Base-by-base conservation (phyloP, 345 rosid species). In the Rhodamnia rubescens region DNA sequence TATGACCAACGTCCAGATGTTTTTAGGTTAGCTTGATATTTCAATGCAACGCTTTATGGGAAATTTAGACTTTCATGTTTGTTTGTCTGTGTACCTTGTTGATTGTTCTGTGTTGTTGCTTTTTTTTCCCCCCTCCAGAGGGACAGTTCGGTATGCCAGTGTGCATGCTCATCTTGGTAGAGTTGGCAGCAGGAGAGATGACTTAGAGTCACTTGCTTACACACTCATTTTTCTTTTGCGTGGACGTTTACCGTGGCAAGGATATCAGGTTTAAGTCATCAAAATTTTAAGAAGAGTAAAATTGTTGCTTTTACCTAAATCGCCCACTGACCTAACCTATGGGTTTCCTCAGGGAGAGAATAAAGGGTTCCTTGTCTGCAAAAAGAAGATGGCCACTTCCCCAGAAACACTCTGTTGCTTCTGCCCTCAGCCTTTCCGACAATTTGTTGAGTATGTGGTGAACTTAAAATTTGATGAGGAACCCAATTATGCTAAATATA, bases 1-100 rank as follows among this genome's bases (percentile, higher is more conserved):
- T 97, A 97, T 91, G 99, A 97, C 90, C 99, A 97, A 87, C 98
- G 98, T 52, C 99, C 98, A 21, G 98, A 97, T 93, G 98, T 97
- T 86, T 97, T 97, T 89, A 95, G 99, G 99, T 94, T 83, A 84
- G 84, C 29, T 82, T 26, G 42, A 27, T 49, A 15, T 32, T 49
- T 55, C 26, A 20, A 83, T 40, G 16, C 42, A n/a, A 58, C 16
- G 53, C 74, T 7, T 32, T 82, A 64, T 64, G 32, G 78, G 16
- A 32, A 22, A 32, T 32, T 8, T 64, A 18, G 24, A 42, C 12
- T 40, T 51, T 82, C 52, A 51, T 64, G 12, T 16, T 58, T 50
- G 21, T 61, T 29, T n/a, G 7, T 82, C 14, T 12, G 22, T 53
- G 51, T 86, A 40, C 56, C 58, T 50, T 82, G 29, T 49, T 0